Conservation (phyloP, 1,284 basidiomycete species). For the Boletus mariae region DNA sequence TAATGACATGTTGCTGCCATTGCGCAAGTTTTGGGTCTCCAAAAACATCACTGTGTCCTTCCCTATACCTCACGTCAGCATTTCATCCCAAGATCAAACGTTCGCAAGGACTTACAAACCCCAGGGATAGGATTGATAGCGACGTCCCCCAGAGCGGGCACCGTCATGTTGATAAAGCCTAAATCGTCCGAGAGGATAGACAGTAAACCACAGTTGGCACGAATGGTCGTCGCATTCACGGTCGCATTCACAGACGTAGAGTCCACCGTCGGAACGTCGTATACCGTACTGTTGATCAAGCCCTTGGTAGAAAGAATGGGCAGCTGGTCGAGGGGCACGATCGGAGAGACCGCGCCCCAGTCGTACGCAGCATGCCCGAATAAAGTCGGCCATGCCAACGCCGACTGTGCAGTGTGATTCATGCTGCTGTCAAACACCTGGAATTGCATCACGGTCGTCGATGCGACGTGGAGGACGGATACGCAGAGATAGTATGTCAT, state of each 20-base stretch:
- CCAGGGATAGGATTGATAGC: not conserved
- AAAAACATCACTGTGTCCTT: not conserved
- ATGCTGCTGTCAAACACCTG: not conserved
- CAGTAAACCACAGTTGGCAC: not conserved
- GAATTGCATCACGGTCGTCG: not conserved
- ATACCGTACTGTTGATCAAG: not conserved
- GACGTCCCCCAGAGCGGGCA: not conserved
- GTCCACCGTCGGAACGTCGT: not conserved
- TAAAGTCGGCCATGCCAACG: not conserved
- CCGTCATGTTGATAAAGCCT: not conserved
- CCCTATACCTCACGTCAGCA: not conserved
- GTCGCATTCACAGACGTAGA: not conserved
- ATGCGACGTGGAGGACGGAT: not conserved
- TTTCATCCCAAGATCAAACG: not conserved
- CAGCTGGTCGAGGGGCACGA: not conserved
- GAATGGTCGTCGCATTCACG: not conserved
- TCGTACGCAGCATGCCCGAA: not conserved
- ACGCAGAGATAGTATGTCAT: not conserved
- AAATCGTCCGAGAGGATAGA: not conserved
- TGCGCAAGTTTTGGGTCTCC: not conserved
- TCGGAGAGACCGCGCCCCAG: not conserved
- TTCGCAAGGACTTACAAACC: not conserved
- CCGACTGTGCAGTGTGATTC: not conserved
- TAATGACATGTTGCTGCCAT: not conserved
- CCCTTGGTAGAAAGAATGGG: not conserved